These are phyloP conservation scores for Mallotus repandus DNA, from an alignment of 441 rosid species.

Conservation along the genomic window DNA sequence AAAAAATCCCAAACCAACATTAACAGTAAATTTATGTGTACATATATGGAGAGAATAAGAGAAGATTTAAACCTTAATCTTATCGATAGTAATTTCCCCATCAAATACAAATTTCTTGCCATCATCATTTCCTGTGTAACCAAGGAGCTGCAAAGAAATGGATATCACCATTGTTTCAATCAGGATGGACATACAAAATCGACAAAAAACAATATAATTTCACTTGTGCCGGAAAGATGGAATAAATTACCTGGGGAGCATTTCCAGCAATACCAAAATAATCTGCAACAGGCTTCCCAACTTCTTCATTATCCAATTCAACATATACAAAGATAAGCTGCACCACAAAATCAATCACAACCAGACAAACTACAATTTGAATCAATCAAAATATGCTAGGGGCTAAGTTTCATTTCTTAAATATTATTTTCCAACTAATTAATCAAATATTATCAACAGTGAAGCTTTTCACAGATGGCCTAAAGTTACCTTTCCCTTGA, in stretches of 20 bases:
- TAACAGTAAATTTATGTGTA: background rate
- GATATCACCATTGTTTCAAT: conserved; percentile 18
- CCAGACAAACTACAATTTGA: background rate
- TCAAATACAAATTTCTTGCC: conserved; percentile 61
- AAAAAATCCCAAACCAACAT: background rate
- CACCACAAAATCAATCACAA: conserved; percentile 22
- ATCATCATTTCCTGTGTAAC: conserved; percentile 82
- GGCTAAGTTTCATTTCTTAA: background rate
- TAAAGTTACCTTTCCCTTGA: conserved; percentile 84
- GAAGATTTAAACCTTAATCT: conserved; percentile 55
- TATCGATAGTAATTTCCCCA: conserved; percentile 62
- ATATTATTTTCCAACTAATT: conserved; percentile 6
- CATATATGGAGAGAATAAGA: background rate
- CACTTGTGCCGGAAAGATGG: background rate
- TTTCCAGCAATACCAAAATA: conserved; percentile 80
- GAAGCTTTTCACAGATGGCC: background rate
- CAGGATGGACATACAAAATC: background rate
- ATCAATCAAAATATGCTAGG: background rate
- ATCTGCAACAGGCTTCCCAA: conserved; percentile 90
- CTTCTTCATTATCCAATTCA: conserved; percentile 86
- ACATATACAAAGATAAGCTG: conserved; percentile 91
- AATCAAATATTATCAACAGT: background rate
- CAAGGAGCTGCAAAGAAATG: conserved; percentile 58
- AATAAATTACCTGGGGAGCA: conserved; percentile 56
- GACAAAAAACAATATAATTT: background rate